Percentiles rank a stretch among this genome's conserved stretches.
Evolutionary conservation across 129 eudicot species (phyloP).

Genomic region (Flaveria robusta): DNA sequence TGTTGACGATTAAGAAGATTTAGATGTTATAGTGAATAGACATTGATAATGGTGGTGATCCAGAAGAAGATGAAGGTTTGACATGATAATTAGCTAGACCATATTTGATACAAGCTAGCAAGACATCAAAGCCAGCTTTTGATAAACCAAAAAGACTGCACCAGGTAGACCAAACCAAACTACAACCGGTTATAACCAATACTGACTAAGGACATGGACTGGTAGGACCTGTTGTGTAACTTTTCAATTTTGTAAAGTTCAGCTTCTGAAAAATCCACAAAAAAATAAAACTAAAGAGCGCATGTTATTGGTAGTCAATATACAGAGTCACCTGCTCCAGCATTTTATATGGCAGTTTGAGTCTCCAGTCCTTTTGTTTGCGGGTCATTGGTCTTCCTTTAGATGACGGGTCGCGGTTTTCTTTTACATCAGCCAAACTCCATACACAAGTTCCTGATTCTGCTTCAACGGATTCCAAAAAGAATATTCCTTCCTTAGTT

Average conservation of each 20-base stretch:
- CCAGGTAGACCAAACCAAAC: not conserved
- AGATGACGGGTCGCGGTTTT: slow-evolving; percentile 73
- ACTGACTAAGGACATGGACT: not conserved
- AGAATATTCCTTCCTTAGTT: slow-evolving; percentile 57
- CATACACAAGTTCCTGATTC: slow-evolving; percentile 68
- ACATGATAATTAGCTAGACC: not conserved
- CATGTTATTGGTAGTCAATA: slow-evolving; percentile 42
- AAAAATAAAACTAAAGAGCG: not conserved
- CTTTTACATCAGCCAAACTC: slow-evolving; percentile 91
- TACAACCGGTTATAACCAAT: not conserved
- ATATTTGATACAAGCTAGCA: not conserved
- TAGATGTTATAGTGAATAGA: no score
- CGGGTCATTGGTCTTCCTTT: slow-evolving; percentile 87
- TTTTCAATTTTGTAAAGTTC: not conserved
- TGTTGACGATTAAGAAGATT: no score
- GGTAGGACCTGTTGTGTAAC: not conserved
- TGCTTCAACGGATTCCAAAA: slow-evolving; percentile 57
- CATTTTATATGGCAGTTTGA: slow-evolving; percentile 55
- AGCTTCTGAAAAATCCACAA: not conserved
- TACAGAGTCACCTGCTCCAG: slow-evolving; percentile 59
- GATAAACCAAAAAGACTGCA: not conserved
- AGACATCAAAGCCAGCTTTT: slow-evolving; percentile 3
- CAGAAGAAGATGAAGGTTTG: no score
- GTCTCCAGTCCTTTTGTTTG: slow-evolving; percentile 80
- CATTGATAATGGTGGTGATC: no score